phyloP scores from a whole-genome alignment of 1,284 basidiomycete genomes.

The Cutaneotrichosporon sp. region DNA sequence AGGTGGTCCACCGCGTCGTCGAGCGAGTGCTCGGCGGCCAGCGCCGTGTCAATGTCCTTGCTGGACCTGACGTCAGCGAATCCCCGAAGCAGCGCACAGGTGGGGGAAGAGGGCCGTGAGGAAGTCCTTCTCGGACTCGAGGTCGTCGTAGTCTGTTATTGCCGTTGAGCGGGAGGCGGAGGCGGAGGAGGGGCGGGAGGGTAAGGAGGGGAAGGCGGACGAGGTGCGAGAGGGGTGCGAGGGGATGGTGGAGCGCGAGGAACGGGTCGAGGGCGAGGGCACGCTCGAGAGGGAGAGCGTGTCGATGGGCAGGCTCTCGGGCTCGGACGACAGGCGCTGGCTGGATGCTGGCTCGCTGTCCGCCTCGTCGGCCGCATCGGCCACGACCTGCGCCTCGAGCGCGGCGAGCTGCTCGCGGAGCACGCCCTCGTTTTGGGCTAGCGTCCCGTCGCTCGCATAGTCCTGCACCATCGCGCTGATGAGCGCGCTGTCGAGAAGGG shows the following conservation, averaged over 20 bases:
- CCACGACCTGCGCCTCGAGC: constrained; percentile 48
- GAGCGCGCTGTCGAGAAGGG: constrained; percentile 45
- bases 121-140: constrained; percentile 23
- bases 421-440: constrained; percentile 28
- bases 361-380: constrained; percentile 33
- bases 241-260: not conserved
- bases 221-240: too few relatives aligned
- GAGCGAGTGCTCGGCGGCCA: constrained; percentile 26
- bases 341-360: not conserved
- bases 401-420: constrained; percentile 48
- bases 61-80: not conserved
- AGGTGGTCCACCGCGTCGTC: constrained; percentile 44
- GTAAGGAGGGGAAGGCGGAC: not conserved
- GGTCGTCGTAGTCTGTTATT: constrained; percentile 6
- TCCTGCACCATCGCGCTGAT: constrained; percentile 47
- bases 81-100: constrained; percentile 25
- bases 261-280: too few relatives aligned
- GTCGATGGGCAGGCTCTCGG: not conserved
- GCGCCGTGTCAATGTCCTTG: constrained; percentile 26
- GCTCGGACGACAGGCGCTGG: not conserved
- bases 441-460: constrained; percentile 30
- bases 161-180: not conserved
- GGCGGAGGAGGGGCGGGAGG: not conserved
- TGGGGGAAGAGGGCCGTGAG: constrained; percentile 38
- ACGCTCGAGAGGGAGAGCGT: not conserved